Base-by-base conservation (phyloP, 257 asterid genomes). In the Leonotis leonurus region DNA sequence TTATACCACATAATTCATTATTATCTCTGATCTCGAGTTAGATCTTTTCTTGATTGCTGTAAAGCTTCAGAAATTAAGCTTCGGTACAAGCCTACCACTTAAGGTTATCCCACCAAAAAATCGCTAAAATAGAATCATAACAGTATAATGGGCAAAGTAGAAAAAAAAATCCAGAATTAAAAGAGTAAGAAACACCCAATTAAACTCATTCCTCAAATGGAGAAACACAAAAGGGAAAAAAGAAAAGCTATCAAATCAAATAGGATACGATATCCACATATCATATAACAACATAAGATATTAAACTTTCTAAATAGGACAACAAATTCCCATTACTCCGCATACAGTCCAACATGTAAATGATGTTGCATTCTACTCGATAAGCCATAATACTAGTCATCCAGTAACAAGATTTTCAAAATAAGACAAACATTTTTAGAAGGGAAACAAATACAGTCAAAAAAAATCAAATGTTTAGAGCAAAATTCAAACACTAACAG, bases 301-400 rank as follows among this genome's bases (percentile, higher is more conserved):
- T 53, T 58, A 60, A 70, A 52, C 69, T 14, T 57, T 37, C 70
- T 65, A 67, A 71, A 70, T 56, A 63, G 45, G 45, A 62, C 56
- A 65, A 26, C 53, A 43, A n/a, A 44, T 26, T 25, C 41, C 60
- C 41, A 35, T 70, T 17, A 11, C 60, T 44, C 60, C 37, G 33
- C 16, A 44, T 8, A 59, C 60, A 43, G 51, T 65, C 71, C 71
- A 60, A 65, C 56, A 55, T 16, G 37, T 27, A 57, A 69, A 65
- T 16, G 62, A 64, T 54, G 65, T 57, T 26, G 22, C 24, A 27
- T 12, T 14, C 30, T 10, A 56, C 3, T 29, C 36, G 55, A 55
- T 52, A 60, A 60, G 43, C 33, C 12, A 43, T 18, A 26, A 8
- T 24, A 44, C 30, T 27, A 53, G 10, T 44, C 55, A 60, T 25